Evolutionary conservation across 2,329 filamentous ascomycete genomes (phyloP).

Genomic region (Neofusicoccum sp.): DNA sequence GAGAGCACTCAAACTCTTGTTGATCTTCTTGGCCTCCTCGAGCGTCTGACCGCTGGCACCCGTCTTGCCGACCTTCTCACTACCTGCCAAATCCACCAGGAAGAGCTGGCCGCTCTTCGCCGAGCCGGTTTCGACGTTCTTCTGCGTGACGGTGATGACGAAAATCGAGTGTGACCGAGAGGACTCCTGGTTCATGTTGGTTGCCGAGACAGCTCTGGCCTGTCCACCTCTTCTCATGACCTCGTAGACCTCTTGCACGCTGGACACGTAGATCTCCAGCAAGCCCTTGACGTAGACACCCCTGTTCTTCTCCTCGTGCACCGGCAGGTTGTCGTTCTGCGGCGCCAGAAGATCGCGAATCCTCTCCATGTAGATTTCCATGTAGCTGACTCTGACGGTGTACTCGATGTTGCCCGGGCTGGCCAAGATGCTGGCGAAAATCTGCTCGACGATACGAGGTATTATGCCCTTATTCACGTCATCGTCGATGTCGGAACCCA

Average conservation of each 20-base stretch:
- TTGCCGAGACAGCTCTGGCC: slow-evolving; percentile 87
- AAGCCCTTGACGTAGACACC: slow-evolving; percentile 97
- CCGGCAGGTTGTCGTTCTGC: slow-evolving; percentile 90
- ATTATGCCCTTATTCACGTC: slow-evolving; percentile 88
- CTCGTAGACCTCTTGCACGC: slow-evolving; percentile 92
- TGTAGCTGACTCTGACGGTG: slow-evolving; percentile 97
- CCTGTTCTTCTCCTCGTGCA: slow-evolving; percentile 96
- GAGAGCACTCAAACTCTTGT: slow-evolving; percentile 96
- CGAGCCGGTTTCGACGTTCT: slow-evolving; percentile 94
- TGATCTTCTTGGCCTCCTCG: slow-evolving; percentile 99
- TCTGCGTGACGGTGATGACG: slow-evolving; percentile 93
- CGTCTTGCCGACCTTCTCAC: slow-evolving; percentile 98
- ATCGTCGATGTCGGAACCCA: slow-evolving; percentile 92
- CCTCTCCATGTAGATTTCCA: slow-evolving; percentile 99
- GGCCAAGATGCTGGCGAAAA: slow-evolving; percentile 90
- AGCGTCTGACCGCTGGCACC: slow-evolving; percentile 95
- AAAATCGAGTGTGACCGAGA: slow-evolving; percentile 98
- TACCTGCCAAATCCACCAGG: slow-evolving; percentile 95
- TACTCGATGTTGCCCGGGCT: slow-evolving; percentile 95
- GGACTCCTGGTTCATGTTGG: slow-evolving; percentile 99
- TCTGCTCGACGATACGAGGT: slow-evolving; percentile 94
- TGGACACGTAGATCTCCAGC: slow-evolving; percentile 91
- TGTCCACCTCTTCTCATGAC: slow-evolving; percentile 92
- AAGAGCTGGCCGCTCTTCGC: slow-evolving; percentile 96
- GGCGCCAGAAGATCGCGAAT: slow-evolving; percentile 91